Base-by-base conservation (phyloP, 108 stramenopile genomes). In the Skeletonema tropicum region DNA sequence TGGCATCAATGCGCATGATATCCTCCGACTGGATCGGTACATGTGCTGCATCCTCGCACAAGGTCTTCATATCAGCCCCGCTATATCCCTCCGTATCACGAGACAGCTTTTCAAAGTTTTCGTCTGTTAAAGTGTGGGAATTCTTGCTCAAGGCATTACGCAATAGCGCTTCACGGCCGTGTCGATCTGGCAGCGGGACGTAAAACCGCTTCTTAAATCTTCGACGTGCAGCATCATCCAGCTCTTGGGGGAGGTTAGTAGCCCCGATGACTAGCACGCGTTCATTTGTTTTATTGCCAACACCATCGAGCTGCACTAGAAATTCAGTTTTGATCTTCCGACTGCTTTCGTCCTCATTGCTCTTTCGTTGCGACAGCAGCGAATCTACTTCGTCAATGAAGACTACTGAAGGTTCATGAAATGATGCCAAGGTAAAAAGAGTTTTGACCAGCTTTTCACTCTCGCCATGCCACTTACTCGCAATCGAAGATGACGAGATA, bases 391-490 rank as follows among this genome's bases (percentile, higher is more conserved):
- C 97, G 79, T 99, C 97, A 3, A 86, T 84, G 71, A 99, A 99
- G n/a, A 99, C 90, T 1, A 99, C 95, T 1, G 95, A 76, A 8
- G 98, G 97, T 66, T 95, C 74, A 17, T 86, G 86, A 68, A 91
- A 96, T 15, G 87, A 90, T 1, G 99, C 99, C 33, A 99, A 96
- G 3, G 93, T 97, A 78, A 98, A 99, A 19, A 99, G 75, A 32
- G 98, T 95, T 9, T 93, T 78, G 13, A 99, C 99, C 48, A 98
- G 76, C 77, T 98, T 98, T 83, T 99, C 99, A 25, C 98, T 97
- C 64, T 99, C 98, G 1, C 99, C 99, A 57, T 99, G 98, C 98
- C 98, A 99, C 79, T 99, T 99, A 82, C 92, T 94, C 25, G 96
- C 98, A 23, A 99, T 79, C 0, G 98, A 98, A 11, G 98, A 98